Evolutionary conservation across 2,329 filamentous ascomycete genomes (phyloP).

Genomic region (Thermoascus crustaceus): DNA sequence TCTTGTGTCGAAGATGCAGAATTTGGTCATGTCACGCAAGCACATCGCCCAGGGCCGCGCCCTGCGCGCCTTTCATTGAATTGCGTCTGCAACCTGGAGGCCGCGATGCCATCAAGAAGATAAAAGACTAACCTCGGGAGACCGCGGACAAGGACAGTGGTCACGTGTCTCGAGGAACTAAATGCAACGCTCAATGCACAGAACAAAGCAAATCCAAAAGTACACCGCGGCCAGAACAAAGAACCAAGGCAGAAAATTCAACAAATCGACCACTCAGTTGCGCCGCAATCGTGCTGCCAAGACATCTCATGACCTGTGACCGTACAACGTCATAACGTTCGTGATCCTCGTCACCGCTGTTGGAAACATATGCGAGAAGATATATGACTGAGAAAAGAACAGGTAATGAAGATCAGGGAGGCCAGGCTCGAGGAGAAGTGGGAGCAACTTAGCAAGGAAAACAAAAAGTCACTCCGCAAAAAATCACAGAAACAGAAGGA

Average conservation of each 20-base stretch:
- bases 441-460: constrained; percentile 21
- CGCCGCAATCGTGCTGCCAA: constrained; percentile 6
- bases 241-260: constrained; percentile 9
- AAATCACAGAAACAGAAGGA: constrained; percentile 20
- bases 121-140: no score
- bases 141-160: no score
- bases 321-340: constrained; percentile 35
- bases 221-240: constrained; percentile 3
- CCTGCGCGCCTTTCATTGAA: no score
- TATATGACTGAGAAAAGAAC: constrained; percentile 26
- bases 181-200: constrained; percentile 6
- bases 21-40: no score
- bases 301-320: constrained; percentile 19
- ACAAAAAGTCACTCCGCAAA: no score
- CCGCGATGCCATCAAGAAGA: no score
- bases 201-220: constrained; percentile 4
- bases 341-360: constrained; percentile 34
- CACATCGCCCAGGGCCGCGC: no score
- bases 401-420: constrained; percentile 19
- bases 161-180: no score
- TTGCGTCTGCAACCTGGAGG: no score
- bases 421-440: no score
- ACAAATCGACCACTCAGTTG: constrained; percentile 9
- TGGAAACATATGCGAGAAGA: constrained; percentile 27
- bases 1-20: no score